phyloP scores from a whole-genome alignment of 73 alveolate species.

The Paramecium sexaurelia region DNA sequence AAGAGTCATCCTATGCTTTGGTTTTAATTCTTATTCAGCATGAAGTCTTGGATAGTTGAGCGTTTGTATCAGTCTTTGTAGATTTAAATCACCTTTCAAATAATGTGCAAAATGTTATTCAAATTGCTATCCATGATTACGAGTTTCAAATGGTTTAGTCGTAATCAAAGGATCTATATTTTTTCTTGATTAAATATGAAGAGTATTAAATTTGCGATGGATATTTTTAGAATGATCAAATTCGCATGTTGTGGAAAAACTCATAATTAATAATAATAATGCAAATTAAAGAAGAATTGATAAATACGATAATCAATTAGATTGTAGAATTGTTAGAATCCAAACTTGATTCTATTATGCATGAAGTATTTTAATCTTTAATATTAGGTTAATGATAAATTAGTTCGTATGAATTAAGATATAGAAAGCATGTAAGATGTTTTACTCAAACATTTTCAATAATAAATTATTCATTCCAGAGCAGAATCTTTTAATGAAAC shows the following conservation, averaged over 20 bases:
- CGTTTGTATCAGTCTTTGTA: background rate
- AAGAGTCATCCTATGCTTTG: background rate
- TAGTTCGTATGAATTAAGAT: background rate
- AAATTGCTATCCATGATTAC: background rate
- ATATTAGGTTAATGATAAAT: background rate
- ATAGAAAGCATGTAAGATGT: background rate
- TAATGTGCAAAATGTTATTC: background rate
- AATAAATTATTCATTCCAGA: background rate
- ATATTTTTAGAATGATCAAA: background rate
- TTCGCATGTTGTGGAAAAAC: constrained; percentile 6
- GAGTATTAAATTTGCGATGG: background rate
- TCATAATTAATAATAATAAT: background rate
- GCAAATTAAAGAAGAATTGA: background rate
- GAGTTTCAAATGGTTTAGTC: background rate
- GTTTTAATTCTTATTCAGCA: background rate
- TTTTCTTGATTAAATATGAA: background rate
- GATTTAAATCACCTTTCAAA: background rate
- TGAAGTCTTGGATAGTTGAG: background rate
- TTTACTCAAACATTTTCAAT: background rate
- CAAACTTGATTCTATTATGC: background rate
- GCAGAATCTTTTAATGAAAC: background rate
- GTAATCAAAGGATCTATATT: background rate
- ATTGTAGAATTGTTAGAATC: background rate
- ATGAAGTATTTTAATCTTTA: background rate
- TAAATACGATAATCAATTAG: background rate